Evolutionary conservation across 768 basidiomycete genomes (phyloP).

Genomic region (Cystofilobasidium macerans): DNA sequence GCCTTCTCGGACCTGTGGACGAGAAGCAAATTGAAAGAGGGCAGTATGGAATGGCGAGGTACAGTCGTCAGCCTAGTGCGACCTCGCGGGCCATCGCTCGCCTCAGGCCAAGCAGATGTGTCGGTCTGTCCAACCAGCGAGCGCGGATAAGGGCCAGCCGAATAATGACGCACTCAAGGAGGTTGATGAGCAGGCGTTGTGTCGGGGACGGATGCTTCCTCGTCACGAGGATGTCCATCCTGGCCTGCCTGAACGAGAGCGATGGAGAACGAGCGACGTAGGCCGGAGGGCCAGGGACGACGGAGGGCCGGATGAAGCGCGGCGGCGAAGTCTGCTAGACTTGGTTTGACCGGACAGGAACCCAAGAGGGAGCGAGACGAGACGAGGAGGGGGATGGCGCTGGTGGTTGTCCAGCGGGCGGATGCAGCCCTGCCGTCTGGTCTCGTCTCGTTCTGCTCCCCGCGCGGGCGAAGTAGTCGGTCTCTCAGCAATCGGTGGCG

Average conservation of each 20-base stretch:
- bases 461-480: too few species aligned
- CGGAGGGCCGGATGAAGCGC: too few species aligned
- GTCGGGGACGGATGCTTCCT: slow-evolving; percentile 15
- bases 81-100: too few species aligned
- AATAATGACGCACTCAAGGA: slow-evolving; percentile 9
- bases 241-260: neutral
- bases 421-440: too few species aligned
- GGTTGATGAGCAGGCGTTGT: slow-evolving; percentile 17
- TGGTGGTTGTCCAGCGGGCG: too few species aligned
- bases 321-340: too few species aligned
- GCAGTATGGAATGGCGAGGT: neutral
- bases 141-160: neutral
- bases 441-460: too few species aligned
- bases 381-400: too few species aligned
- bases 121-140: neutral
- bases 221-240: slow-evolving; percentile 11
- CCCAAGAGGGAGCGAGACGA: too few species aligned
- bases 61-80: neutral
- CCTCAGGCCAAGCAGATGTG: too few species aligned
- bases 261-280: neutral
- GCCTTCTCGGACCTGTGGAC: slow-evolving; percentile 20
- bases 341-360: too few species aligned
- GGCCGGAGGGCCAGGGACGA: neutral
- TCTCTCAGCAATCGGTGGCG: too few species aligned
- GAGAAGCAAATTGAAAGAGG: neutral